Evolutionary conservation across 2,329 filamentous ascomycete genomes (phyloP), one percentile per base, ranked within the genome.

Genomic region (Xylaria sp.): DNA sequence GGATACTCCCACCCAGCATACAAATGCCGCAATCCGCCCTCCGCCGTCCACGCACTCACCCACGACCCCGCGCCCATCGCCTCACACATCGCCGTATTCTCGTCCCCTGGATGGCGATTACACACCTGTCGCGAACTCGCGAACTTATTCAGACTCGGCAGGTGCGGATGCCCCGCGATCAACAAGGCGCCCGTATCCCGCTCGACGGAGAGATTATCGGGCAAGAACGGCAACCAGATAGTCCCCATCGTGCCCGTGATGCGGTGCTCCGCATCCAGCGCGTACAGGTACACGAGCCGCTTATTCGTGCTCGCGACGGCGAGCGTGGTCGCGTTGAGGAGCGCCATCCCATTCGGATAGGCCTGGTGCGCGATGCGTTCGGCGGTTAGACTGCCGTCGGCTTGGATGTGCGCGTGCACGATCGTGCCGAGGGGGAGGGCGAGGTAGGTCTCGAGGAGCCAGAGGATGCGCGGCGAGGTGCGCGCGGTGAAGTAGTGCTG

Each of bases 321-420:
- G 1, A 77, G 54, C 0, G 71, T 75, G 0, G 72, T 74, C 3
- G 61, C 62, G 61, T 77, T 76, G 11, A 77, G 44, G 0, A 76
- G 60, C 35, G 70, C 71, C 8, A 78, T 68, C 8, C 76, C 76
- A 49, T 78, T 78, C 8, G 76, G 70, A 44, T 75, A 78, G 5
- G 76, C 65, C 1, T 73, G 54, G 13, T 69, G 68, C 0, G 72
- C 72, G 0, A 75, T 69, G 0, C 74, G 55, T 13, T 54, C 55
- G 1, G 66, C 69, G 1, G 62, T 10, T 3, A 54, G 16, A 6
- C 39, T 30, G 61, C 56, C 9, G 61, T 30, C 10, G 63, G 60
- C 13, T 66, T 55, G 0, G 66, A 66, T 4, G 76, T 18, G 39
- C 11, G 52, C 70, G 52, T 77, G 70, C 0, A 77, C 72, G 3